Evolutionary conservation across 2,329 filamentous ascomycete species (phyloP).

Genomic region (Hyphodiscus sp.): DNA sequence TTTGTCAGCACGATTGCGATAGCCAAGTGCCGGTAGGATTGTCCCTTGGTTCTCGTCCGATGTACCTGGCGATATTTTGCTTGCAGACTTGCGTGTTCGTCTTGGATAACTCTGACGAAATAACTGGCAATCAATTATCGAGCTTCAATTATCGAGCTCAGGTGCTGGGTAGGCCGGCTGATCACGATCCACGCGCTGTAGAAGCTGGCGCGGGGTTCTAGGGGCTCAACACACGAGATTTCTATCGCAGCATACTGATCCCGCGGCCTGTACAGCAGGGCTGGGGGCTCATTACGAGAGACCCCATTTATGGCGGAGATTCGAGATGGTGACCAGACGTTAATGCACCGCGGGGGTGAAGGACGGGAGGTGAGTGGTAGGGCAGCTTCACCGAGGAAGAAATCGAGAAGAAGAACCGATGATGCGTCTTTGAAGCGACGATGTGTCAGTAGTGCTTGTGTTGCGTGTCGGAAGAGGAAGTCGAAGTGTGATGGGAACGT

Average conservation of each 20-base stretch:
- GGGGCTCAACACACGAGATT: not conserved
- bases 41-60: not conserved
- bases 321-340: not conserved
- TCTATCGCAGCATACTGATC: not conserved
- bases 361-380: not conserved
- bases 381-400: slow-evolving; percentile 22
- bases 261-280: not conserved
- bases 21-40: not conserved
- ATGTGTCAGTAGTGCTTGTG: slow-evolving; percentile 79
- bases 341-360: not conserved
- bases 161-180: not conserved
- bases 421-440: slow-evolving; percentile 50
- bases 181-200: not conserved
- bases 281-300: no score
- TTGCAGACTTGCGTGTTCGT: not conserved
- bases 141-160: not conserved
- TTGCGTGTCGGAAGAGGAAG: slow-evolving; percentile 72
- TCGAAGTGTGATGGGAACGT: slow-evolving; percentile 88
- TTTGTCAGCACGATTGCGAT: no score
- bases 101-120: not conserved
- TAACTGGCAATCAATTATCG: not conserved
- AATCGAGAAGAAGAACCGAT: slow-evolving; percentile 26
- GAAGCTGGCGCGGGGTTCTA: not conserved
- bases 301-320: not conserved
- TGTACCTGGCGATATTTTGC: not conserved